Percentiles rank a stretch among this genome's conserved stretches.
Conservation (phyloP, 148 eudicot genomes). For the Silene latifolia region DNA sequence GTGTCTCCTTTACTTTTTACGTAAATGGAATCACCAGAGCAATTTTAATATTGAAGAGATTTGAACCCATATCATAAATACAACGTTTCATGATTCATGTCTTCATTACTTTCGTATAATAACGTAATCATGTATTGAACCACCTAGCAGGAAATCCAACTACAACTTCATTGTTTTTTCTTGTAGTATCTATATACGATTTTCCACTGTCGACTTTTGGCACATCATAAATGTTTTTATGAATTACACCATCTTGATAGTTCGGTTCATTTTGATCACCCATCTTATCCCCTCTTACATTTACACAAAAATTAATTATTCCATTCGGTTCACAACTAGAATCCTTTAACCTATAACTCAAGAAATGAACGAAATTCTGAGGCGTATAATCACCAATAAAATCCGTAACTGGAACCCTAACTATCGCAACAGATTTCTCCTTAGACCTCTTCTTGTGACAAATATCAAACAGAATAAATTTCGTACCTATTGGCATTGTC, state of each 20-base stretch:
- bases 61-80: no score
- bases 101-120: no score
- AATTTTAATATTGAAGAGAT: no score
- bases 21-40: no score
- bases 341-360: slow-evolving; percentile 64
- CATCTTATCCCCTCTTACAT: slow-evolving; percentile 18
- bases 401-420: slow-evolving; percentile 48
- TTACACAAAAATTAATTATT: slow-evolving; percentile 60
- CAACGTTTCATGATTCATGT: no score
- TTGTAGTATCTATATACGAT: background rate
- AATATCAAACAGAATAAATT: slow-evolving; percentile 41
- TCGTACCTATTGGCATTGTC: slow-evolving; percentile 32
- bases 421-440: slow-evolving; percentile 32
- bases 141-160: slow-evolving; percentile 31
- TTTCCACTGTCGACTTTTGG: background rate
- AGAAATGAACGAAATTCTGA: slow-evolving; percentile 37
- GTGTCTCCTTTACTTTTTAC: no score
- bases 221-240: background rate
- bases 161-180: slow-evolving; percentile 5
- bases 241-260: background rate
- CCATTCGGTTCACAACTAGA: slow-evolving; percentile 44
- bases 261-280: background rate
- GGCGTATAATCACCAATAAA: slow-evolving; percentile 36
- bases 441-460: slow-evolving; percentile 11
- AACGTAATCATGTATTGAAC: slow-evolving; percentile 1